Evolutionary conservation across 139 green algal genomes (phyloP).

Genomic region (Chlamydomonas incerta): DNA sequence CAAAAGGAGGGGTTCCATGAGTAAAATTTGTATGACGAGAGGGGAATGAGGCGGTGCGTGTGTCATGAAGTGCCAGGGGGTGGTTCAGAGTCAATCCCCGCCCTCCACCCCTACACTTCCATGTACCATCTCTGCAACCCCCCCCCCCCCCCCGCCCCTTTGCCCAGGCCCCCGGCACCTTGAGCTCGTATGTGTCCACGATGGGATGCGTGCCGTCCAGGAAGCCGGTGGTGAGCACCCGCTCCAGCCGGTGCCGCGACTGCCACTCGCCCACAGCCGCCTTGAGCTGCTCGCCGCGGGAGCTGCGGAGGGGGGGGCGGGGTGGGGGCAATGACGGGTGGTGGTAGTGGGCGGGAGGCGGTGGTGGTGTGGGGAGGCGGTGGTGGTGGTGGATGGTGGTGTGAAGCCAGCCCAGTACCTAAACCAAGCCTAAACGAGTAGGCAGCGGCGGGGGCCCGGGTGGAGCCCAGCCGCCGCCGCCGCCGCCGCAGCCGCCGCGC

Average conservation of each 20-base stretch:
- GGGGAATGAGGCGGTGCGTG: too few relatives aligned
- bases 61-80: too few relatives aligned
- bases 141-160: not conserved
- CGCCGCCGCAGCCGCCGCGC: too few relatives aligned
- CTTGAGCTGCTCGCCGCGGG: conserved; percentile 35
- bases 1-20: not conserved
- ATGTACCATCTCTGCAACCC: not conserved
- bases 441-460: too few relatives aligned
- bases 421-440: too few relatives aligned
- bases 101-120: too few relatives aligned
- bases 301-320: conserved; percentile 1
- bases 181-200: conserved; percentile 91
- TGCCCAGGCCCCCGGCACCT: conserved; percentile 60
- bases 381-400: too few relatives aligned
- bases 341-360: not conserved
- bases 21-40: not conserved
- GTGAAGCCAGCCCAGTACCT: too few relatives aligned
- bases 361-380: too few relatives aligned
- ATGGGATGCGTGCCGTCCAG: conserved; percentile 84
- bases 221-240: conserved; percentile 85
- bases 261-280: conserved; percentile 79
- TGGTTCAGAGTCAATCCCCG: too few relatives aligned
- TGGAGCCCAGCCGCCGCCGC: too few relatives aligned
- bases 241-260: conserved; percentile 50
- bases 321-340: too few relatives aligned